A percentile compares a stretch with the other conserved stretches of the same genome.
These are phyloP conservation scores for Fulvia fulva DNA, from an alignment of 2,329 filamentous ascomycete species.

Conservation along the genomic window DNA sequence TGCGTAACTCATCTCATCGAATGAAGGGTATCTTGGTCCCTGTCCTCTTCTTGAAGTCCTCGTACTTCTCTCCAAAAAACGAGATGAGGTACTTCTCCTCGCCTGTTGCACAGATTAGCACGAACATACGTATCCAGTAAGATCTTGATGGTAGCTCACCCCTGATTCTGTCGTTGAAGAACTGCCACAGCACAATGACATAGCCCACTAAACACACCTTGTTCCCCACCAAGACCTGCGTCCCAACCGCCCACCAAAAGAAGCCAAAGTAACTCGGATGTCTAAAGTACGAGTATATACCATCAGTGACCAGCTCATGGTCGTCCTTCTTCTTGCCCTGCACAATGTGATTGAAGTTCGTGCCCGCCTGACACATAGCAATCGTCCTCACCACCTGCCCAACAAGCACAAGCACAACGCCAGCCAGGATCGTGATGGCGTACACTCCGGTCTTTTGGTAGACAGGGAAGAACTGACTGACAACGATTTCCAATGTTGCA, in stretches of 20 bases:
- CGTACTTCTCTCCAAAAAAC: slow-evolving; percentile 84
- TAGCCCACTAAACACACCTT: slow-evolving; percentile 72
- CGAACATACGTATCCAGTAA: no score
- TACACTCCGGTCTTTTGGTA: slow-evolving; percentile 44
- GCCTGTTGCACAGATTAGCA: slow-evolving; percentile 39
- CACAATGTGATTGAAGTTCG: slow-evolving; percentile 84
- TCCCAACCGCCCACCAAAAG: slow-evolving; percentile 97
- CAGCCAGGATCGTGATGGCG: slow-evolving; percentile 49
- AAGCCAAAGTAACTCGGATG: slow-evolving; percentile 97
- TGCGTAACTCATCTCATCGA: slow-evolving; percentile 1
- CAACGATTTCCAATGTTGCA: slow-evolving; percentile 68
- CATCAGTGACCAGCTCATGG: slow-evolving; percentile 77
- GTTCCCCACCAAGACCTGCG: slow-evolving; percentile 87
- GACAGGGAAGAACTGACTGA: slow-evolving; percentile 36
- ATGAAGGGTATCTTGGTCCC: slow-evolving; percentile 80
- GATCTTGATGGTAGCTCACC: slow-evolving; percentile 38
- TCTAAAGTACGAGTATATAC: slow-evolving; percentile 70
- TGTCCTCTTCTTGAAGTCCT: slow-evolving; percentile 66
- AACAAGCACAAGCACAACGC: slow-evolving; percentile 59
- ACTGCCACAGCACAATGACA: slow-evolving; percentile 72
- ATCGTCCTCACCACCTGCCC: slow-evolving; percentile 74
- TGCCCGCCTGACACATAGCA: slow-evolving; percentile 85
- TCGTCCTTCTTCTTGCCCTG: slow-evolving; percentile 64
- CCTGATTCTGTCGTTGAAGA: slow-evolving; percentile 71
- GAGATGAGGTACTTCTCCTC: slow-evolving; percentile 74